A percentile compares a stretch with the other conserved stretches of the same genome.
Evolutionary conservation across 2,329 filamentous ascomycete genomes (phyloP).

Genomic region (Myrmaecium sp.): DNA sequence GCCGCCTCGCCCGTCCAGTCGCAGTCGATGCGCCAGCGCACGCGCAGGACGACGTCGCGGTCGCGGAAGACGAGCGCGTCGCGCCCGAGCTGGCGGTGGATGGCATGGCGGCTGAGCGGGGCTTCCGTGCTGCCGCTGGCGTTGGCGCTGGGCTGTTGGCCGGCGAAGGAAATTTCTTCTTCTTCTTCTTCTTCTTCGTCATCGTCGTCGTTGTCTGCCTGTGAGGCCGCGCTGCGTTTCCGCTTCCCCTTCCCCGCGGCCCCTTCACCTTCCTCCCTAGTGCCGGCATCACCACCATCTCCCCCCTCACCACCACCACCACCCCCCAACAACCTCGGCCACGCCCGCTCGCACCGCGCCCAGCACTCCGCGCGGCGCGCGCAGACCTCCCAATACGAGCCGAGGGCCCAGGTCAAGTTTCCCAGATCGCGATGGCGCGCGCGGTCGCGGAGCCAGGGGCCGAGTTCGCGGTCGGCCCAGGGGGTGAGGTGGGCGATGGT

Average conservation of each 20-base stretch:
- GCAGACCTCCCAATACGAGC: constrained; percentile 48
- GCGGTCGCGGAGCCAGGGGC: constrained; percentile 30
- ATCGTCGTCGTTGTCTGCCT: constrained; percentile 5
- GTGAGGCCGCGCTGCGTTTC: constrained; percentile 7
- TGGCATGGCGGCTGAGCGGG: constrained; percentile 23
- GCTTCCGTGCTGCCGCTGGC: constrained; percentile 8
- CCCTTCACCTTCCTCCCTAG: constrained; percentile 10
- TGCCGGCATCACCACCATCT: constrained; percentile 15
- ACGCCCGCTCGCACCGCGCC: constrained; percentile 34
- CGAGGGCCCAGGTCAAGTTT: constrained; percentile 49
- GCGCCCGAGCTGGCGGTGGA: constrained; percentile 30
- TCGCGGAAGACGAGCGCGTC: constrained; percentile 15
- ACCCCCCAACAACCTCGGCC: constrained; percentile 18
- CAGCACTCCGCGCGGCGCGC: constrained; percentile 46
- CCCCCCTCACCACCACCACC: constrained; percentile 8
- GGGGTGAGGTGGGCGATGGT: constrained; percentile 39
- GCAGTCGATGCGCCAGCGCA: constrained; percentile 48
- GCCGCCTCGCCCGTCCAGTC: constrained; percentile 59
- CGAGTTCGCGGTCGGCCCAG: constrained; percentile 41
- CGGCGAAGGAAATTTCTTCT: constrained; percentile 7
- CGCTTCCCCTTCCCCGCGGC: constrained; percentile 13
- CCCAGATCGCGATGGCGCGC: constrained; percentile 35
- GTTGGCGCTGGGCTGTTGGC: constrained; percentile 6
- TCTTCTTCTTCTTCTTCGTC: constrained; percentile 11
- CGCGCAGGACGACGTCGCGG: constrained; percentile 27